A percentile compares a stretch with the other conserved stretches of the same genome.
phyloP scores from a whole-genome alignment of 1,284 basidiomycete genomes.

The Ustilago cynodontis region DNA sequence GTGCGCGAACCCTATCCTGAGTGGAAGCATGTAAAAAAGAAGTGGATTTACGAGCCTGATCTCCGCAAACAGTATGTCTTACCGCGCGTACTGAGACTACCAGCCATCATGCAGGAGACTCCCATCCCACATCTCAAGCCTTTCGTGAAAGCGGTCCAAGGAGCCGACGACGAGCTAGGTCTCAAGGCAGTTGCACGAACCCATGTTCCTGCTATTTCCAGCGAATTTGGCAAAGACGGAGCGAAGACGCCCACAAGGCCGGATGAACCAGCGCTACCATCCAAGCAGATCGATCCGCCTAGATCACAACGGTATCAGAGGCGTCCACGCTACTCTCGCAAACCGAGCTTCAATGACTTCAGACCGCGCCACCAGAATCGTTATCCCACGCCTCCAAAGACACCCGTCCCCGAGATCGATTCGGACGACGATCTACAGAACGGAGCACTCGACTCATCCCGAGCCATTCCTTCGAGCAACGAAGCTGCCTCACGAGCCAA shows the following conservation, averaged over 20 bases:
- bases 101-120: conserved; percentile 24
- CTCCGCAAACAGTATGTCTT: conserved; percentile 41
- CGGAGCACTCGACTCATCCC: background rate
- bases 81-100: conserved; percentile 34
- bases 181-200: conserved; percentile 7
- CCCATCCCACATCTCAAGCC: conserved; percentile 19
- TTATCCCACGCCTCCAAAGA: background rate
- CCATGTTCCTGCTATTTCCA: conserved; percentile 6
- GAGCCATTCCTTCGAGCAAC: background rate
- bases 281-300: background rate
- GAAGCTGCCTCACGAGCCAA: background rate
- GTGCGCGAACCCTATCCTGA: conserved; percentile 15
- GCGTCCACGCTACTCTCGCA: background rate
- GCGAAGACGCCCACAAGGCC: background rate
- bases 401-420: conserved; percentile 4
- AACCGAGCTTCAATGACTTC: conserved; percentile 12
- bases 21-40: conserved; percentile 13
- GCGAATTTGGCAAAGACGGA: conserved; percentile 3
- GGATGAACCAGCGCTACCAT: background rate
- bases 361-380: background rate
- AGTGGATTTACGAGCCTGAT: conserved; percentile 40
- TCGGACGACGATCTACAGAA: background rate
- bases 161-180: conserved; percentile 7
- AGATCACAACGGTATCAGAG: background rate
- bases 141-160: conserved; percentile 11